Percentiles rank a stretch among this genome's conserved stretches.
These are phyloP conservation scores for Erigeron canadensis DNA, from an alignment of 129 eudicot species.

Conservation along the genomic window DNA sequence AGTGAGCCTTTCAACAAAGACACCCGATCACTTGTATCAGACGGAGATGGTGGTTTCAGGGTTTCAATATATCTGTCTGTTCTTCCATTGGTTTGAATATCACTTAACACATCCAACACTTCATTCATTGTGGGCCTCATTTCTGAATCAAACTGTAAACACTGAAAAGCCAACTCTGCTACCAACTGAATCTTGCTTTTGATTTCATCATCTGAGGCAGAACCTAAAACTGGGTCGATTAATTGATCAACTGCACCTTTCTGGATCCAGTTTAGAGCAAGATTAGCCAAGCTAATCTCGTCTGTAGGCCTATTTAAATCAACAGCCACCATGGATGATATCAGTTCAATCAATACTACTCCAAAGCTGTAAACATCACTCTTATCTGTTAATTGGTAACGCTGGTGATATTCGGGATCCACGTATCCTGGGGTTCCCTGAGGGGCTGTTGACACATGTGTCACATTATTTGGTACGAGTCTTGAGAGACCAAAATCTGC, in stretches of 20 bases:
- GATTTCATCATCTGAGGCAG: slow-evolving; percentile 38
- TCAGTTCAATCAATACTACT: slow-evolving; percentile 77
- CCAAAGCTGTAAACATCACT: slow-evolving; percentile 97
- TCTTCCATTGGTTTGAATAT: slow-evolving; percentile 35
- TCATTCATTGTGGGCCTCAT: slow-evolving; percentile 82
- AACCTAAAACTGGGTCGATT: slow-evolving; percentile 58
- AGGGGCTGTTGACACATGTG: slow-evolving; percentile 86
- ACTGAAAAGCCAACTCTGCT: slow-evolving; percentile 75
- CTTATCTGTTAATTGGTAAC: slow-evolving; percentile 74
- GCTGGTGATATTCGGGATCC: slow-evolving; percentile 76
- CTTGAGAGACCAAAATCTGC: slow-evolving; percentile 63
- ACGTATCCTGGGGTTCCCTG: slow-evolving; percentile 95
- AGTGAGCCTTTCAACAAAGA: slow-evolving; percentile 38
- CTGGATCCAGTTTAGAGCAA: slow-evolving; percentile 73
- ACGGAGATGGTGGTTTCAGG: slow-evolving; percentile 34
- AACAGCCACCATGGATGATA: slow-evolving; percentile 82
- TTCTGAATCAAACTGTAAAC: slow-evolving; percentile 81
- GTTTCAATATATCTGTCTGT: slow-evolving; percentile 12
- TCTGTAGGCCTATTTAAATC: slow-evolving; percentile 63
- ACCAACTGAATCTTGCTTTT: slow-evolving; percentile 64
- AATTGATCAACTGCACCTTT: slow-evolving; percentile 50
- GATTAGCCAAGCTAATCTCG: slow-evolving; percentile 73
- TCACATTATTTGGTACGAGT: slow-evolving; percentile 54
- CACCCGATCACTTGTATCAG: slow-evolving; percentile 46
- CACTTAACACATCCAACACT: slow-evolving; percentile 46